A percentile compares a stretch with the other conserved stretches of the same genome.
Conservation (phyloP, 345 rosid genomes). For the Brassica incana region DNA sequence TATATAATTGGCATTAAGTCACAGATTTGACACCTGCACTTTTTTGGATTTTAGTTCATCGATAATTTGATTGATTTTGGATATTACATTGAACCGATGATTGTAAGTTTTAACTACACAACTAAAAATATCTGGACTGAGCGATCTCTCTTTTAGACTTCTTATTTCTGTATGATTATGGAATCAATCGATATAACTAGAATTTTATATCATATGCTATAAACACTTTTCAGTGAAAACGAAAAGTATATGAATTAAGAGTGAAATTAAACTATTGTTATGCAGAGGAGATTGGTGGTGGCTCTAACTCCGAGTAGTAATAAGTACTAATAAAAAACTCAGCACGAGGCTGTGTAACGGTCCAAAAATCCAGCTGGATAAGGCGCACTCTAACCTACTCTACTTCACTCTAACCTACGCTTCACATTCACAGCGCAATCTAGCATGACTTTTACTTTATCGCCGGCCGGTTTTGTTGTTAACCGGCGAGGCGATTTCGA, state of each 20-base stretch:
- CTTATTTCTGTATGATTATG: not conserved
- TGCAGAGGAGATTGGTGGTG: not conserved
- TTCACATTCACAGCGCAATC: slow-evolving; percentile 7
- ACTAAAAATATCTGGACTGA: not conserved
- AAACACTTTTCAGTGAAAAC: not conserved
- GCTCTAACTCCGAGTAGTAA: not conserved
- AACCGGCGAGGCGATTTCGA: slow-evolving; percentile 9
- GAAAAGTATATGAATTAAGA: not conserved
- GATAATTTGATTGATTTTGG: slow-evolving; percentile 5
- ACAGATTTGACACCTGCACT: not conserved
- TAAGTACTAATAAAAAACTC: not conserved
- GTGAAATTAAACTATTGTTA: not conserved
- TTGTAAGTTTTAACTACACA: not conserved
- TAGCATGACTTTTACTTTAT: slow-evolving; percentile 26
- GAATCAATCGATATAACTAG: not conserved
- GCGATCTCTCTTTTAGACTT: not conserved
- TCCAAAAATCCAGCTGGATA: slow-evolving; percentile 2
- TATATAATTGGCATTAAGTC: slow-evolving; percentile 12
- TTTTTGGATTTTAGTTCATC: slow-evolving; percentile 13
- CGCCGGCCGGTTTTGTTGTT: not conserved
- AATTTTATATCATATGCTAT: not conserved
- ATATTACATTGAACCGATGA: not conserved
- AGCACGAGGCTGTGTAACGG: not conserved
- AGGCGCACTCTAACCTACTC: slow-evolving; percentile 35
- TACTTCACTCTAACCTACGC: slow-evolving; percentile 36